These are phyloP conservation scores for Crithidia mellificae DNA, from an alignment of 208 protist species.

Conservation along the genomic window DNA sequence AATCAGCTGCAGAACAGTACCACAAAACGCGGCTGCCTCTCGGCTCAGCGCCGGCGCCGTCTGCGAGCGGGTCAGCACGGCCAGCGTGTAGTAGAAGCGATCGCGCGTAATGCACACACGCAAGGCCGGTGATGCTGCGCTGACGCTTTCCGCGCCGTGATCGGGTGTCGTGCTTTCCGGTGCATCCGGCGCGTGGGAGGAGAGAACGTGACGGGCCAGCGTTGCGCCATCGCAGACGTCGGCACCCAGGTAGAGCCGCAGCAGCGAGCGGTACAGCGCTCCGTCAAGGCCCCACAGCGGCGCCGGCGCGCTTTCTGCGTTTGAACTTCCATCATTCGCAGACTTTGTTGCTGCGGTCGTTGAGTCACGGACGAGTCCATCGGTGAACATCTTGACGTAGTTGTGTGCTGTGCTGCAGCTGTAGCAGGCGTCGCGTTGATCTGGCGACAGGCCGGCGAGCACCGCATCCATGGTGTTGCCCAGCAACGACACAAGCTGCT, in stretches of 20 bases:
- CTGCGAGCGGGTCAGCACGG: slow-evolving; percentile 47
- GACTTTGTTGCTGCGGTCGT: neutral
- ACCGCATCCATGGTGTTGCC: slow-evolving; percentile 68
- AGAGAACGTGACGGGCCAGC: slow-evolving; percentile 34
- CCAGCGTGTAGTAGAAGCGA: slow-evolving; percentile 58
- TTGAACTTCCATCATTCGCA: no score
- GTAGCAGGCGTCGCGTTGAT: slow-evolving; percentile 40
- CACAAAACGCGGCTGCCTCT: slow-evolving; percentile 66
- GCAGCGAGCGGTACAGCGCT: slow-evolving; percentile 61
- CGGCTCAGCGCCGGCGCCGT: slow-evolving; percentile 49
- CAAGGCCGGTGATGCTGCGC: neutral
- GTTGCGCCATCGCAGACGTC: slow-evolving; percentile 52
- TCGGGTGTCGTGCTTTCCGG: neutral
- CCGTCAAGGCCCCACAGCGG: slow-evolving; percentile 58
- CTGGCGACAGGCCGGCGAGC: slow-evolving; percentile 42
- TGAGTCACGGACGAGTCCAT: neutral
- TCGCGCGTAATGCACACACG: slow-evolving; percentile 34
- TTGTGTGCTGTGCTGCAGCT: slow-evolving; percentile 4
- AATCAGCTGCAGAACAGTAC: slow-evolving; percentile 55
- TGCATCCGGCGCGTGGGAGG: neutral
- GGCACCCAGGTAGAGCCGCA: slow-evolving; percentile 73
- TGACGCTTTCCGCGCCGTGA: neutral
- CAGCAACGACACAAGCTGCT: slow-evolving; percentile 58
- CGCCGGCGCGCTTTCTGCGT: slow-evolving; percentile 11
- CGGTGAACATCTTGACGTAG: slow-evolving; percentile 15